Evolutionary conservation across 345 rosid species (phyloP), one percentile per base, ranked within the genome.

Genomic region (Acer yangbiense): DNA sequence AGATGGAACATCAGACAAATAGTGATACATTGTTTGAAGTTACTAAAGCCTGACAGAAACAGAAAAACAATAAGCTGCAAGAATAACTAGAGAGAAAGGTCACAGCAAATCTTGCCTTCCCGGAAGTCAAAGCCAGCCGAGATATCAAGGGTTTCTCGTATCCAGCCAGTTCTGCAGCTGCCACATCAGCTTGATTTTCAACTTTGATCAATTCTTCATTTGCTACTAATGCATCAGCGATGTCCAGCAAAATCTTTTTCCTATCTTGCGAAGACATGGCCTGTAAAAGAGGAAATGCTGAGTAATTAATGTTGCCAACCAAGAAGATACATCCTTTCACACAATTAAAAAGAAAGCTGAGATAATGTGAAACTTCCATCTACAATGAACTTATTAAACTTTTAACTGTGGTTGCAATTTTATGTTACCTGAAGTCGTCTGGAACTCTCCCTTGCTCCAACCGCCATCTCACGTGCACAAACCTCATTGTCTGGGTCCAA

Each of bases 371-470:
- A 32, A 12, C 73, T 12, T 29, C 25, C 68, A 74, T 58, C 54
- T 35, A 70, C 43, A 46, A 73, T 58, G 41, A 72, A 64, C 75
- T 48, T 69, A 44, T 20, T 61, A 21, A 65, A 70, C 20, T 72
- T 68, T 60, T 16, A 60, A 35, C 25, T 12, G 27, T 61, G 44
- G 63, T 60, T 62, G 65, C 70, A 79, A 63, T 61, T 43, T 54
- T 68, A 55, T 32, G 54, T 73, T 83, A 96, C 99, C 98, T 97
- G 98, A 78, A 93, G 97, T 82, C 83, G 83, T 77, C 98, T 88
- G 65, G 99, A 90, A 84, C 96, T 83, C 74, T 97, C 99, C 86
- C 97, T 93, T 23, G 98, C 98, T 58, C 93, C 94, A 76, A 91
- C 90, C 76, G 98, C 99, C 99, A 94, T 93, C 41, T 91, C 93